Percentiles rank a stretch among this genome's conserved stretches.
Evolutionary conservation across 202 grass and related monocot genomes (phyloP).

Genomic region (Dendrocalamus latiflorus): DNA sequence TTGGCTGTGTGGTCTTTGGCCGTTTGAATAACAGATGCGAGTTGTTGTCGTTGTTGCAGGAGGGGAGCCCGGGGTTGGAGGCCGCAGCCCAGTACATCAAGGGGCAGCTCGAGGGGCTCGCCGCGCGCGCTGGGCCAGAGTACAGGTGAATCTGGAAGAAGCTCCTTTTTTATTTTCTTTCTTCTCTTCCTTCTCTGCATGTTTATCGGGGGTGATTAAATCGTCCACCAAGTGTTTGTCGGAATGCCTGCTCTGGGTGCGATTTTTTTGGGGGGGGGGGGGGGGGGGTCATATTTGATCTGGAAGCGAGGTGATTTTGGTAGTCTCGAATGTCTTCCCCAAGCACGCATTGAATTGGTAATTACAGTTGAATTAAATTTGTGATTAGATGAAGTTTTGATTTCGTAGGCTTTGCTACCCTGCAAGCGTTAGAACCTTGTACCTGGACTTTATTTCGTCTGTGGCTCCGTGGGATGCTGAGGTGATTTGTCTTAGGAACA

Average conservation of each 20-base stretch:
- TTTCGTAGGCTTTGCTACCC: neutral
- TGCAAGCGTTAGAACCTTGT: neutral
- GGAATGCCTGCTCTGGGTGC: neutral
- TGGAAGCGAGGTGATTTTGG: too few species aligned
- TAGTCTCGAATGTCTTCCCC: neutral
- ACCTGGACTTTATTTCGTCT: slow-evolving; percentile 1
- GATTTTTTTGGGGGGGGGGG: too few species aligned
- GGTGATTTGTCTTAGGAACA: slow-evolving; percentile 5
- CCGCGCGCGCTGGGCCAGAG: slow-evolving; percentile 45
- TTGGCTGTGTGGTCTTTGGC: neutral
- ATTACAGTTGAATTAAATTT: neutral
- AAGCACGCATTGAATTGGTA: neutral
- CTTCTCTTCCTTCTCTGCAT: neutral
- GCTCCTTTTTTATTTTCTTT: neutral
- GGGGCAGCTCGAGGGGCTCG: slow-evolving; percentile 60
- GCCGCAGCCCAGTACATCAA: slow-evolving; percentile 79
- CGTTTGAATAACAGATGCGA: neutral
- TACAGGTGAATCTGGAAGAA: slow-evolving; percentile 50
- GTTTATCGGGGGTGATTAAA: neutral
- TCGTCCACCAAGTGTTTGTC: neutral
- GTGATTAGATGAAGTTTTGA: neutral
- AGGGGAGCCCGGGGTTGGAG: slow-evolving; percentile 82
- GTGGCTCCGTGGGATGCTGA: neutral
- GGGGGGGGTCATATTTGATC: too few species aligned
- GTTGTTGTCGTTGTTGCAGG: slow-evolving; percentile 42